Base-by-base conservation (phyloP, 2,329 filamentous ascomycete species). In the Calonectria pauciramosa region DNA sequence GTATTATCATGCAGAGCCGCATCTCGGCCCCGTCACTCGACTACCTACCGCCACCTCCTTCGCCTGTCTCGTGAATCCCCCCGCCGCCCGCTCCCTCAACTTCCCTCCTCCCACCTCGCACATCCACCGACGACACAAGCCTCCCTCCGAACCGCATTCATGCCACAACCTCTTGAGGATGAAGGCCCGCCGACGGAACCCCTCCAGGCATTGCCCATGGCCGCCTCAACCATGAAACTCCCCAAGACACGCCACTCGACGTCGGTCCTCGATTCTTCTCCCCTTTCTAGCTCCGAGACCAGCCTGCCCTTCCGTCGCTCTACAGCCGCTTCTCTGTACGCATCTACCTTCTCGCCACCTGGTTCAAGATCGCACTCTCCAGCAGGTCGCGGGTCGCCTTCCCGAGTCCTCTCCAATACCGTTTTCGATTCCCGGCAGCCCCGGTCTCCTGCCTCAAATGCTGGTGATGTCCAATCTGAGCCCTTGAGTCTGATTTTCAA, bases 401-500 rank as follows among this genome's bases (percentile, higher is more conserved):
- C 90, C n/a, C 88, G 88, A 63, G 85, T 88, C 70, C 87, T 90
- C 32, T 89, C 91, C 2, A 88, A 90, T 49, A 93, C 93, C 30
- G 87, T 94, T 47, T 91, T 92, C 76, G 89, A 88, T 38, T 85
- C 86, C 38, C 84, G 86, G 18, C 82, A 85, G 14, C 86, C 85
- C 65, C 86, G 87, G 70, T 87, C 86, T 13, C 84, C 90, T 3
- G 82, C 88, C 3, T 87, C 88, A 47, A 84, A 82, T 49, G 84
- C 84, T 1, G 86, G 85, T 14, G 87, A 88, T 54, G 87, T 84
- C 72, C 88, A 89, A 1, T 86, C 87, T 14, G 90, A 93, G 72
- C 91, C 91, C 38, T 84, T 92, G 28, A 90, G 89, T 77, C 87
- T 98, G 65, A 93, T 99, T 54, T 88, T 97, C 69, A 93, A 93